Conservation (phyloP, 2,329 filamentous ascomycete species). For the Arthrobotrys sinensis region DNA sequence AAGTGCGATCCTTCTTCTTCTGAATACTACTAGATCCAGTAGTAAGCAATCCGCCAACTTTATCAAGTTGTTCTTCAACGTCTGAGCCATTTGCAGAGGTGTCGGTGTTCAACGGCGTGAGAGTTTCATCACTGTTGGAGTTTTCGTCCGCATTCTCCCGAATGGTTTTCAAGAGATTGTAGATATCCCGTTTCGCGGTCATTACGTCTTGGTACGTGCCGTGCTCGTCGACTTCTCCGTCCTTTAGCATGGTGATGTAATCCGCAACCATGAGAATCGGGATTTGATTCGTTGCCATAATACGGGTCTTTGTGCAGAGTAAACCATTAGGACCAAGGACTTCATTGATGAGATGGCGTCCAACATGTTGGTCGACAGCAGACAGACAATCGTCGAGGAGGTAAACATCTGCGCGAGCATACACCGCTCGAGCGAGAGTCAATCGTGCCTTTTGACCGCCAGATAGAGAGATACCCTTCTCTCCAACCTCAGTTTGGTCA, state of each 20-base stretch:
- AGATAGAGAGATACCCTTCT: constrained; percentile 94
- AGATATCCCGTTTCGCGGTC: constrained; percentile 92
- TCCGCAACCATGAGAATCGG: constrained; percentile 90
- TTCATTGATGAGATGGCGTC: constrained; percentile 92
- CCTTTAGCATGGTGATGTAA: constrained; percentile 86
- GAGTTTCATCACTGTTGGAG: constrained; percentile 80
- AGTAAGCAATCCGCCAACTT: constrained; percentile 71
- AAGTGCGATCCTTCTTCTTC: constrained; percentile 75
- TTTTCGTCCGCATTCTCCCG: constrained; percentile 72
- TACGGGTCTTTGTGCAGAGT: constrained; percentile 86
- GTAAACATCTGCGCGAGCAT: constrained; percentile 96
- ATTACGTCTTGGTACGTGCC: constrained; percentile 92
- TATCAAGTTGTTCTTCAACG: constrained; percentile 70
- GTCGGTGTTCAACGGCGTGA: constrained; percentile 71
- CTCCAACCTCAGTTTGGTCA: constrained; percentile 95
- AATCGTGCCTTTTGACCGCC: constrained; percentile 92
- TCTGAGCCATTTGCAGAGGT: constrained; percentile 61
- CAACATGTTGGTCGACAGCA: constrained; percentile 98
- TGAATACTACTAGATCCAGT: constrained; percentile 69
- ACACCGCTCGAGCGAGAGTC: constrained; percentile 92
- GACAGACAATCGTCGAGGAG: constrained; percentile 94
- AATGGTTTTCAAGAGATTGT: constrained; percentile 79
- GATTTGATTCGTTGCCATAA: constrained; percentile 95
- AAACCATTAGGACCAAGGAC: constrained; percentile 89
- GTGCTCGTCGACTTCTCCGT: constrained; percentile 85